Conservation (phyloP, 345 rosid genomes). For the Limnanthes douglasii region DNA sequence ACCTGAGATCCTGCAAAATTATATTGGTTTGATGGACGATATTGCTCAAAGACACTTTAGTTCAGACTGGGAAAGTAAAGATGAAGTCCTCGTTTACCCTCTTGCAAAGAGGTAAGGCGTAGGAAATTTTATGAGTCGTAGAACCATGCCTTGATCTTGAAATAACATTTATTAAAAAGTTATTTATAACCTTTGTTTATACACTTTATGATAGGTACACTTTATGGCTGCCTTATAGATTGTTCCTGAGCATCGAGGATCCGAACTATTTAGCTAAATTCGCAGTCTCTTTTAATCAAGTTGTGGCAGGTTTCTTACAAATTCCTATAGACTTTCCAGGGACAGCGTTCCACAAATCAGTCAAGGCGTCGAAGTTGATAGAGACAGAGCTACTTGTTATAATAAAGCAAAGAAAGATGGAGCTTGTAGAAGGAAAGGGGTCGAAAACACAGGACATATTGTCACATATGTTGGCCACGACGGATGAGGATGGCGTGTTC, state of each 20-base stretch:
- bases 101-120: constrained; percentile 16
- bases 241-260: constrained; percentile 24
- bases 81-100: constrained; percentile 15
- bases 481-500: too few relatives aligned
- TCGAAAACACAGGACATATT: constrained; percentile 10
- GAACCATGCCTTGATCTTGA: not conserved
- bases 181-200: too few relatives aligned
- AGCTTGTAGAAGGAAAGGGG: constrained; percentile 4
- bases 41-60: constrained; percentile 15
- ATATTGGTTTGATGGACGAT: constrained; percentile 16
- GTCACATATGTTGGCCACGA: constrained; percentile 11
- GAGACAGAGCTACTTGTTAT: constrained; percentile 10
- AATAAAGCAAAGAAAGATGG: constrained; percentile 11
- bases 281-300: constrained; percentile 3
- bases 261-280: constrained; percentile 6
- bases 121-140: too few relatives aligned
- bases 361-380: constrained; percentile 9
- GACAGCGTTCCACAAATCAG: constrained; percentile 12
- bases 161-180: not conserved
- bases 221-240: constrained; percentile 18
- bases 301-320: constrained; percentile 8
- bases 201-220: constrained; percentile 20
- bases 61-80: constrained; percentile 15
- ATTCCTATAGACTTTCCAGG: constrained; percentile 18
- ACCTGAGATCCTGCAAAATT: constrained; percentile 20